Percentiles rank a stretch among this genome's conserved stretches.
phyloP scores from a whole-genome alignment of 352 stramenopile genomes.

The Plasmopara halstedii region DNA sequence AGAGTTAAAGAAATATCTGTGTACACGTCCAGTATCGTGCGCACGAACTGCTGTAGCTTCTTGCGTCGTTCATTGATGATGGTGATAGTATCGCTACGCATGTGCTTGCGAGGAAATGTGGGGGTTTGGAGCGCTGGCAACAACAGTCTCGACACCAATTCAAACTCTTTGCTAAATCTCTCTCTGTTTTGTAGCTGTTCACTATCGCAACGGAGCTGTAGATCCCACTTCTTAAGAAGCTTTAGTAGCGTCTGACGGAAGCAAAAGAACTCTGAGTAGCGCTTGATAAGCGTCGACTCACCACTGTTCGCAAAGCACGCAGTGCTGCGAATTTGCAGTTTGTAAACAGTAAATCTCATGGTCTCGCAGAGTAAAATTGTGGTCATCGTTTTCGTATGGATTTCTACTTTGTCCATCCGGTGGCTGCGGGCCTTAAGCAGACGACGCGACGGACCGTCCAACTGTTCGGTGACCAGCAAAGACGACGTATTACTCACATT shows the following conservation, averaged over 20 bases:
- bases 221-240: constrained; percentile 39
- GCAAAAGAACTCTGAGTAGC: constrained; percentile 59
- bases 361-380: constrained; percentile 28
- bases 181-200: constrained; percentile 22
- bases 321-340: constrained; percentile 45
- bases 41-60: constrained; percentile 47
- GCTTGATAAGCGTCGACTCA: constrained; percentile 49
- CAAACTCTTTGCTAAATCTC: constrained; percentile 45
- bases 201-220: constrained; percentile 15
- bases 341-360: constrained; percentile 59
- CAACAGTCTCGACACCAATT: constrained; percentile 32
- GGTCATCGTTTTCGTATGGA: constrained; percentile 36
- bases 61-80: constrained; percentile 44
- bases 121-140: constrained; percentile 31
- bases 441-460: constrained; percentile 26
- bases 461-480: constrained; percentile 12
- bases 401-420: constrained; percentile 41
- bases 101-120: constrained; percentile 50
- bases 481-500: constrained; percentile 8
- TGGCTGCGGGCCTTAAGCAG: constrained; percentile 41
- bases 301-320: constrained; percentile 13
- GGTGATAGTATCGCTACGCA: constrained; percentile 42
- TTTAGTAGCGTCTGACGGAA: constrained; percentile 44
- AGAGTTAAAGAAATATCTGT: constrained; percentile 54
- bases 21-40: constrained; percentile 47